These are phyloP conservation scores for Vaccinium macrocarpon DNA, from an alignment of 148 eudicot genomes.

Conservation along the genomic window DNA sequence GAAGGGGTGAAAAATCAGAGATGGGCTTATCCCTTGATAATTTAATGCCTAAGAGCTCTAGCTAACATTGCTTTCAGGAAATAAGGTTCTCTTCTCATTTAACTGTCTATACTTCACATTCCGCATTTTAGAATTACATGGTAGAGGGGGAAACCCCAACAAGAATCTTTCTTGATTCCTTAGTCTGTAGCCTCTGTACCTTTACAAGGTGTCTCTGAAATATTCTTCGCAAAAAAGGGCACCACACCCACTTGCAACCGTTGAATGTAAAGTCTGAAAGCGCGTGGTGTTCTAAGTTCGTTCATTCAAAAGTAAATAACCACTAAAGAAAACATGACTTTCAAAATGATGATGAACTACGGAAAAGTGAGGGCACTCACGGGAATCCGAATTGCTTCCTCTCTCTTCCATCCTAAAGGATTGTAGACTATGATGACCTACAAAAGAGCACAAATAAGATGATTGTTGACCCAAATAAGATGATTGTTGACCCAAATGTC, in stretches of 20 bases:
- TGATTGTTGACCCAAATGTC: conserved; percentile 7
- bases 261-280: neutral
- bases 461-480: conserved; percentile 10
- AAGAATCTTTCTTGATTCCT: neutral
- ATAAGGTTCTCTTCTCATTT: neutral
- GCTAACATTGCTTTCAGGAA: neutral
- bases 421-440: conserved; percentile 71
- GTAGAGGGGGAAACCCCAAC: neutral
- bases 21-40: neutral
- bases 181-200: neutral
- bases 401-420: conserved; percentile 74
- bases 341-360: neutral
- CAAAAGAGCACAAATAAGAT: conserved; percentile 7
- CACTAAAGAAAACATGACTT: neutral
- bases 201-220: neutral
- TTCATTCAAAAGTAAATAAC: neutral
- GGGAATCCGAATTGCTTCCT: conserved; percentile 67
- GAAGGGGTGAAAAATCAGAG: conserved; percentile 1
- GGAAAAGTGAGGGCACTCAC: conserved; percentile 38
- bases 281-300: neutral
- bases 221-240: neutral
- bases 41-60: neutral
- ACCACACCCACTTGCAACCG: neutral
- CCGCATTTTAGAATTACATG: neutral
- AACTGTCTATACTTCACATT: neutral